Base-by-base conservation (phyloP, 306 rosid species). In the Pachyrhizus erosus region DNA sequence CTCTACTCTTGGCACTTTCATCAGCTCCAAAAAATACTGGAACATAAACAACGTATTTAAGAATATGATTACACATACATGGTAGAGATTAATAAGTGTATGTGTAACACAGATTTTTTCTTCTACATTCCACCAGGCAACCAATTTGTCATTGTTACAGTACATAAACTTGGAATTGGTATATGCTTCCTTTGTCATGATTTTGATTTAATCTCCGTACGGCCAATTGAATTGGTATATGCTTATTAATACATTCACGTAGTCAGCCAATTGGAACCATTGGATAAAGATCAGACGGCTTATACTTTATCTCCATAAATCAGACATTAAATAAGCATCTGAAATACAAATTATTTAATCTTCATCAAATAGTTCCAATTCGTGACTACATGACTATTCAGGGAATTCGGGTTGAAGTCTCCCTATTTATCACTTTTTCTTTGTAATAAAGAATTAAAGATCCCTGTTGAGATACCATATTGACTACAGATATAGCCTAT, bases 1-100 rank as follows among this genome's bases (percentile, higher is more conserved):
- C 85, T 95, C 98, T 86, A 92, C 98, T 68, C 98, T 89, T 24
- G 99, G 98, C 70, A 95, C 99, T 89, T 91, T 93, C 99, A 95
- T 90, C 86, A 85, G 87, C 94, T 95, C 99, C 92, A 95, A 67
- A 85, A 95, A 90, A 80, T 61, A 93, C 98, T 96, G 97, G 84
- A 85, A 87, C 79, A 88, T 54, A 75, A 62, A 33, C 77, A 76
- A 61, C 33, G 48, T 66, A 71, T 40, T 67, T 58, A 81, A 86
- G 82, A 34, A 66, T 67, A 70, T 27, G 27, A 78, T 20, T 31
- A 45, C 61, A 37, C 18, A 33, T 55, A 55, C 60, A 61, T 23
- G 43, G 46, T 31, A 39, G 60, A 61, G 58, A 33, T 57, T 34
- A 31, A 65, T 13, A 57, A 69, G 45, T 31, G 51, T 13, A 57